phyloP scores from a whole-genome alignment of 495 filamentous ascomycete species.

The Staphylotrichum tortipilum region DNA sequence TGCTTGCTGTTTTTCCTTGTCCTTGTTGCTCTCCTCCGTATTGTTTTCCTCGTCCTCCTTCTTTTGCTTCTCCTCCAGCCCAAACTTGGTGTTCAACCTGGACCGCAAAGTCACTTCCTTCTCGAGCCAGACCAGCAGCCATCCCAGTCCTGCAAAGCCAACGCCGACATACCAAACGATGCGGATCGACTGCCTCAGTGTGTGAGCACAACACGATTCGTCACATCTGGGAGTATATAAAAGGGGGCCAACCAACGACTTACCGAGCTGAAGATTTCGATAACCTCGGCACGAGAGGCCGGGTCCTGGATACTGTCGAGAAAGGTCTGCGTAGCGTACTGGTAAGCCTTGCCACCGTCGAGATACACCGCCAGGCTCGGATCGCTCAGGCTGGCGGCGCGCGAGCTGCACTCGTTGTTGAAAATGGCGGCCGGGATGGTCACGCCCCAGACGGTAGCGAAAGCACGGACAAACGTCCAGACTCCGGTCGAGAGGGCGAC shows the following conservation, averaged over 20 bases:
- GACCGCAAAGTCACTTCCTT: background rate
- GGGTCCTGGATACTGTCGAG: background rate
- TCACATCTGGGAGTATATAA: background rate
- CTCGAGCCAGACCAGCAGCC: background rate
- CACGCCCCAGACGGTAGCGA: conserved; percentile 43
- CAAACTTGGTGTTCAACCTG: background rate
- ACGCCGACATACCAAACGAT: background rate
- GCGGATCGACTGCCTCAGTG: background rate
- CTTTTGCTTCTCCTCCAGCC: background rate
- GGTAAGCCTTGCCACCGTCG: background rate
- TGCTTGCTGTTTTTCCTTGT: background rate
- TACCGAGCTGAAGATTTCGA: background rate
- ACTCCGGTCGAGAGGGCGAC: conserved; percentile 32
- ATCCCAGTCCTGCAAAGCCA: background rate
- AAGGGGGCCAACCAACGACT: background rate
- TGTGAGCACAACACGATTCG: background rate
- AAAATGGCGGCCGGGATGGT: conserved; percentile 43
- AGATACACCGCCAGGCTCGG: background rate
- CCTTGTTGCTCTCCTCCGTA: background rate
- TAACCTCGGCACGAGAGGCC: background rate
- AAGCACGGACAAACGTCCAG: conserved; percentile 39
- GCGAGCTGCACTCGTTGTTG: background rate
- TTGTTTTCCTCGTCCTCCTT: background rate
- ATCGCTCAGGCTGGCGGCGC: background rate
- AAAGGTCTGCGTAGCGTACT: background rate